Percentiles rank a stretch among this genome's conserved stretches.
These are phyloP conservation scores for Carex sylvatica DNA, from an alignment of 202 grass and related monocot genomes.

Conservation along the genomic window DNA sequence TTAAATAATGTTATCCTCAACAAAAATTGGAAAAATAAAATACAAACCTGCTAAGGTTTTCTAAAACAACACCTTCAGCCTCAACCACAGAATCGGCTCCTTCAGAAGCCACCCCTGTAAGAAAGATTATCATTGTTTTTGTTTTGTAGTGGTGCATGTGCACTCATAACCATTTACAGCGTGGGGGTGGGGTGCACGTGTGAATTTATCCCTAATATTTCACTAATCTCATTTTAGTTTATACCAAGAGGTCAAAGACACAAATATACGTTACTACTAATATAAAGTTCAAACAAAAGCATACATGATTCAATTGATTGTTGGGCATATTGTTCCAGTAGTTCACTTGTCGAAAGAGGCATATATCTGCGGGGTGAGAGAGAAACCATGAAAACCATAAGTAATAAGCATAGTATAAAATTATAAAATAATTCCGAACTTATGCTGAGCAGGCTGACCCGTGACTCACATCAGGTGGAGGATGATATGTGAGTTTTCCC, in stretches of 20 bases:
- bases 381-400: slow-evolving; percentile 1
- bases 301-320: slow-evolving; percentile 81
- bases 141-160: neutral
- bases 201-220: neutral
- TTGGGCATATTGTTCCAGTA: slow-evolving; percentile 70
- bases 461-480: neutral
- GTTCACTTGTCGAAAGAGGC: slow-evolving; percentile 74
- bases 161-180: neutral
- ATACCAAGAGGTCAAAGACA: neutral
- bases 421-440: neutral
- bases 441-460: neutral
- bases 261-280: neutral
- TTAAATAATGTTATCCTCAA: neutral
- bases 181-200: neutral
- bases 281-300: slow-evolving; percentile 14
- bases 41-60: slow-evolving; percentile 85
- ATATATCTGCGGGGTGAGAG: slow-evolving; percentile 54
- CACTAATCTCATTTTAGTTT: neutral
- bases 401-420: neutral
- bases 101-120: slow-evolving; percentile 75
- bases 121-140: slow-evolving; percentile 24
- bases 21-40: neutral
- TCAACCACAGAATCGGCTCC: slow-evolving; percentile 73
- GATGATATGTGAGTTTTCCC: neutral
- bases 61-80: slow-evolving; percentile 66